Evolutionary conservation across 129 eudicot species (phyloP), one percentile per base, ranked within the genome.

Genomic region (Helichrysum umbraculigerum): DNA sequence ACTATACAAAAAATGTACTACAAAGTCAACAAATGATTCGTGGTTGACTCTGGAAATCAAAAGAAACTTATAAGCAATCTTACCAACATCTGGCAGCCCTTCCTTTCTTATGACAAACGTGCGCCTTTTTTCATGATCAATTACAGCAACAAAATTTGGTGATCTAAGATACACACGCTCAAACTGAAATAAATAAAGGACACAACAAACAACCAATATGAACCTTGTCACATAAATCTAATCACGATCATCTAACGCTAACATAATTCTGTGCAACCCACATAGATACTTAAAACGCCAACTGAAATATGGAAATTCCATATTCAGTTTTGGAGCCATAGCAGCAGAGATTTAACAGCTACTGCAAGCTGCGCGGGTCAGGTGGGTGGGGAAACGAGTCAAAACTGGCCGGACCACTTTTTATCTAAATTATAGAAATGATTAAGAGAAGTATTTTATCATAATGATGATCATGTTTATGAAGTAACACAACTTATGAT

Each of bases 61-160:
- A 51, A 57, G 12, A 57, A 57, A 57, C 25, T 57, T 57, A 57
- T 19, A 57, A 57, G 62, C 12, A 29, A 50, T 68, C 93, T 77
- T 89, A 91, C 98, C 97, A 15, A 91, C 87, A 75, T 94, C 97
- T 9, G 98, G 90, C 28, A 91, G 96, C 7, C 98, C 97, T 65
- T 94, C 92, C 74, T 89, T 91, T 76, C 80, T 82, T 52, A 94
- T 85, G 28, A 87, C 88, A 50, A 80, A 91, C 6, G 96, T 89
- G 12, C 91, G 78, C 73, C 89, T 94, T 56, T 78, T 94, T 82
- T 92, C 91, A 29, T 94, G 96, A 85, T 94, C 98, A 51, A 94
- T 86, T 51, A 91, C 88, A 3, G 90, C 98, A 67, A 93, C 74
- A 30, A 75, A 80, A 71, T 85, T 88, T 25, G 93, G 84, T 19